Conservation (phyloP, 192 early-diverging fungal genomes). For the Rhizophagus prolifer region DNA sequence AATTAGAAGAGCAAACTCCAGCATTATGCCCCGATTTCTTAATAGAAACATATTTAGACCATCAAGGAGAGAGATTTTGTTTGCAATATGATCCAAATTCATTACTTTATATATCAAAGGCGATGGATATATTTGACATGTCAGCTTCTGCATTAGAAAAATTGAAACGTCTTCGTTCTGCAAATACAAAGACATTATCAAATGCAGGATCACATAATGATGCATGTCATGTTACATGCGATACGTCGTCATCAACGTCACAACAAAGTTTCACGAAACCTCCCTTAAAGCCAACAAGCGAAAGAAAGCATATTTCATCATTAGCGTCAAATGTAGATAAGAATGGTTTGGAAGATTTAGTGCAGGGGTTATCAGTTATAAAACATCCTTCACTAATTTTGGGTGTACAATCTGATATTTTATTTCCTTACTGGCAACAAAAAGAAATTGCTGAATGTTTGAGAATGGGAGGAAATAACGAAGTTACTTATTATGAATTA, state of each 20-base stretch:
- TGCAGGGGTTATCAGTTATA: slow-evolving; percentile 68
- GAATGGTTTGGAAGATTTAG: slow-evolving; percentile 56
- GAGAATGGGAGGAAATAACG: slow-evolving; percentile 77
- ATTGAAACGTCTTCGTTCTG: slow-evolving; percentile 42
- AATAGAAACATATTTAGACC: slow-evolving; percentile 95
- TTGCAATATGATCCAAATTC: slow-evolving; percentile 94
- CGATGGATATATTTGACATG: slow-evolving; percentile 99
- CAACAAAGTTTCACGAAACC: not conserved
- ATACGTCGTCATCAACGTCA: slow-evolving; percentile 4
- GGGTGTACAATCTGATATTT: slow-evolving; percentile 91
- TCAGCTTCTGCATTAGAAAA: slow-evolving; percentile 51
- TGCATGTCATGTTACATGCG: slow-evolving; percentile 15
- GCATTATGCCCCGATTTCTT: slow-evolving; percentile 89
- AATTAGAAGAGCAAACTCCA: slow-evolving; percentile 69
- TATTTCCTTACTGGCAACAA: slow-evolving; percentile 96
- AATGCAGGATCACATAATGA: slow-evolving; percentile 35
- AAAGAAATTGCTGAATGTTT: slow-evolving; percentile 93
- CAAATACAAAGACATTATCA: slow-evolving; percentile 36
- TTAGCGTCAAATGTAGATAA: not conserved
- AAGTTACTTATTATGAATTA: slow-evolving; percentile 95
- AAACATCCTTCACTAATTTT: slow-evolving; percentile 84
- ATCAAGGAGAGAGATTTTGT: slow-evolving; percentile 91
- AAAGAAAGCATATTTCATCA: slow-evolving; percentile 20
- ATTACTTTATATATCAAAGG: slow-evolving; percentile 89
- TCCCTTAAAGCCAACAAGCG: not conserved